Conservation (phyloP, 176 grass and related monocot genomes). For the Chloris gayana region DNA sequence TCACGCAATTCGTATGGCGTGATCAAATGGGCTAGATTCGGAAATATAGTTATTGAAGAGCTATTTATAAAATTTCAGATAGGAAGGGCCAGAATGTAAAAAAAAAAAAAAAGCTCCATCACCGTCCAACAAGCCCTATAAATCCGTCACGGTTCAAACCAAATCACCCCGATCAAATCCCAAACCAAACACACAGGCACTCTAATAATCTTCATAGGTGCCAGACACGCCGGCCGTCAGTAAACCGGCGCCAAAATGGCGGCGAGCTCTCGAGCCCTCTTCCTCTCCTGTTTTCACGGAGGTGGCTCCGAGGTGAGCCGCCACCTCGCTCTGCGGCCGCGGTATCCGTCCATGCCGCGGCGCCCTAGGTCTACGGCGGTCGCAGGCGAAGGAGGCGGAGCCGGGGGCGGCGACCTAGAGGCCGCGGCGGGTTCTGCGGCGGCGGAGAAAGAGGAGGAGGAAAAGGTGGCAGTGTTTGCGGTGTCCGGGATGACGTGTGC, state of each 20-base stretch:
- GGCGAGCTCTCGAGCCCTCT: slow-evolving; percentile 26
- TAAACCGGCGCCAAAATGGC: slow-evolving; percentile 18
- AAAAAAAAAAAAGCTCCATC: neutral
- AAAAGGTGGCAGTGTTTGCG: slow-evolving; percentile 58
- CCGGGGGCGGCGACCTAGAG: slow-evolving; percentile 48
- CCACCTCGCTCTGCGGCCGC: slow-evolving; percentile 63
- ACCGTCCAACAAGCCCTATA: neutral
- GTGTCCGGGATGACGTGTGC: slow-evolving; percentile 86
- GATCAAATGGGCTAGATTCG: too few species aligned
- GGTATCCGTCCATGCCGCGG: slow-evolving; percentile 76
- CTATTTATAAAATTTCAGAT: too few species aligned
- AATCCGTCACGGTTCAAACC: slow-evolving; percentile 10
- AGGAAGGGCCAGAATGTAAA: too few species aligned
- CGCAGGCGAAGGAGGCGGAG: neutral
- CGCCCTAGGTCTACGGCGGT: slow-evolving; percentile 38
- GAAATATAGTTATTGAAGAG: too few species aligned
- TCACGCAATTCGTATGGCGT: too few species aligned
- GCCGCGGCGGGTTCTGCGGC: slow-evolving; percentile 8
- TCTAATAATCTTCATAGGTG: neutral
- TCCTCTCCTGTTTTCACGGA: slow-evolving; percentile 56
- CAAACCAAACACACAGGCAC: neutral
- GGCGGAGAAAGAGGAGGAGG: slow-evolving; percentile 39
- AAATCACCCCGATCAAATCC: neutral
- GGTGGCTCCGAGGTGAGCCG: slow-evolving; percentile 43
- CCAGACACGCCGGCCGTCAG: neutral